A percentile compares a stretch with the other conserved stretches of the same genome.
These are phyloP conservation scores for Brassica incana DNA, from an alignment of 345 rosid species.

Conservation along the genomic window DNA sequence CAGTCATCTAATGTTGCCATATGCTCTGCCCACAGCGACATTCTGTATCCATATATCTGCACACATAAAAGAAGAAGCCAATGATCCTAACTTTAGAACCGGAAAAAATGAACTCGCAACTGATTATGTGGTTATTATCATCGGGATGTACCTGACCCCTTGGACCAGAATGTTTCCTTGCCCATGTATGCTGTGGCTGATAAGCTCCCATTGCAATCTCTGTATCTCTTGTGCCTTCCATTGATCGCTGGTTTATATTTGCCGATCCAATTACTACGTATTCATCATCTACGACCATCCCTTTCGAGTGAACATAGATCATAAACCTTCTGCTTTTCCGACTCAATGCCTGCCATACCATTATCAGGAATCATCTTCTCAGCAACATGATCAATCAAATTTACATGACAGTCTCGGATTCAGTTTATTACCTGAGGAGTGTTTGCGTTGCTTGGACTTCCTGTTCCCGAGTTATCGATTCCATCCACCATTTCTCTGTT, in stretches of 20 bases:
- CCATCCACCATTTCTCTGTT: slow-evolving; percentile 61
- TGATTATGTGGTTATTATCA: neutral
- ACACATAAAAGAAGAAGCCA: neutral
- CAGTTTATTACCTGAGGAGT: slow-evolving; percentile 63
- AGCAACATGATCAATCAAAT: neutral
- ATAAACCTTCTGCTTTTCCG: slow-evolving; percentile 73
- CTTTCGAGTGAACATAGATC: slow-evolving; percentile 97
- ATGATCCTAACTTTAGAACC: neutral
- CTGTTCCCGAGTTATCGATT: neutral
- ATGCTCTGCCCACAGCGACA: slow-evolving; percentile 98
- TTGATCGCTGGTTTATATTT: slow-evolving; percentile 93
- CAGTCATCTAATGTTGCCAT: slow-evolving; percentile 60
- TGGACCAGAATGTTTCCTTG: slow-evolving; percentile 57
- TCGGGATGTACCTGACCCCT: slow-evolving; percentile 65
- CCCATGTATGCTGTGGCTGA: slow-evolving; percentile 94
- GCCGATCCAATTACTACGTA: slow-evolving; percentile 89
- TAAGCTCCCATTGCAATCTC: slow-evolving; percentile 99
- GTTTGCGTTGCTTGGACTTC: slow-evolving; percentile 50
- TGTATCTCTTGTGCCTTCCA: slow-evolving; percentile 95
- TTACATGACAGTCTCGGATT: neutral
- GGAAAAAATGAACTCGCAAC: neutral
- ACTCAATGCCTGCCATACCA: slow-evolving; percentile 52
- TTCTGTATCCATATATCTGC: slow-evolving; percentile 85
- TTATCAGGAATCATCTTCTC: neutral
- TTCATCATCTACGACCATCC: slow-evolving; percentile 94